Conservation (phyloP, 2,329 filamentous ascomycete genomes). For the Cladosporium sp. region DNA sequence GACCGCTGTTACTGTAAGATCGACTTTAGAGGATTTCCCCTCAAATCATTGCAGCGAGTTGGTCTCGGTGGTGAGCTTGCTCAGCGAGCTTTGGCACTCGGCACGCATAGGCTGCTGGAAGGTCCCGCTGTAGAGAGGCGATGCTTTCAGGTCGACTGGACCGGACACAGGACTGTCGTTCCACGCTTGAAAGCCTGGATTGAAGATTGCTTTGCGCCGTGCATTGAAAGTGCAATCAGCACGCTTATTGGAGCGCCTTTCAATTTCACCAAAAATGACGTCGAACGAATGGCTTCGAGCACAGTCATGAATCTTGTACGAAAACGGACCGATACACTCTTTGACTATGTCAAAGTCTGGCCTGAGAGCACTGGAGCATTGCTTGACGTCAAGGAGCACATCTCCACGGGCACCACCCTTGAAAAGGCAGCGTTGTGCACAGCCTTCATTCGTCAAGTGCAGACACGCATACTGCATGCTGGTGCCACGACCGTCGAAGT, state of each 20-base stretch:
- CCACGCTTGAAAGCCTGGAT: conserved; percentile 63
- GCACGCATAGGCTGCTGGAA: conserved; percentile 64
- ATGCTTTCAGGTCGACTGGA: conserved; percentile 60
- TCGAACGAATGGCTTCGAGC: conserved; percentile 67
- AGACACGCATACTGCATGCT: conserved; percentile 66
- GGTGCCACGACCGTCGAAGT: conserved; percentile 74
- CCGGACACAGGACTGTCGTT: conserved; percentile 52
- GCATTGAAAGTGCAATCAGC: conserved; percentile 53
- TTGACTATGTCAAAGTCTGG: conserved; percentile 76
- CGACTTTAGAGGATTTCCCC: conserved; percentile 19
- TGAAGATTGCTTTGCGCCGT: conserved; percentile 60
- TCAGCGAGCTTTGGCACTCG: conserved; percentile 66
- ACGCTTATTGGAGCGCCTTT: conserved; percentile 21
- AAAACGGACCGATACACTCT: conserved; percentile 66
- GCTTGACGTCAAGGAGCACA: conserved; percentile 63
- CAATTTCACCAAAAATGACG: conserved; percentile 34
- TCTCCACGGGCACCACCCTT: conserved; percentile 64
- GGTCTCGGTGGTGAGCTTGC: conserved; percentile 67
- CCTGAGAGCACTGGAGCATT: conserved; percentile 67
- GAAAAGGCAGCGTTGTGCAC: conserved; percentile 67
- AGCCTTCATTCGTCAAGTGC: conserved; percentile 62
- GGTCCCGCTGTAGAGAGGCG: conserved; percentile 55
- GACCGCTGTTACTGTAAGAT: conserved; percentile 29
- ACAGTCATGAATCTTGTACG: conserved; percentile 65
- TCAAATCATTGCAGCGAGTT: conserved; percentile 50